Evolutionary conservation across 768 basidiomycete genomes (phyloP).

Genomic region (Lactarius hengduanensis): DNA sequence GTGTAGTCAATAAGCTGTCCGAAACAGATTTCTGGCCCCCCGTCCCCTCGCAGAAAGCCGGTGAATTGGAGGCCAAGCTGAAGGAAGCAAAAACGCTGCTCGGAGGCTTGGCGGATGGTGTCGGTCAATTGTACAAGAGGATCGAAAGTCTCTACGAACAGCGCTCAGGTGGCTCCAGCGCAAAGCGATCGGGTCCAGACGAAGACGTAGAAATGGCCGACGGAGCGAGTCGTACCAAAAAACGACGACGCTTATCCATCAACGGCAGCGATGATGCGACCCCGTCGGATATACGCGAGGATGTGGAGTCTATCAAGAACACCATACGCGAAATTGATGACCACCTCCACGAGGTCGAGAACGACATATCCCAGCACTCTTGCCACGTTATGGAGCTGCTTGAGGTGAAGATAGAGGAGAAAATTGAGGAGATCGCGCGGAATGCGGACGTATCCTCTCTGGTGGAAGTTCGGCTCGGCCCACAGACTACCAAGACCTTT

Average conservation of each 20-base stretch:
- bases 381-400: constrained; percentile 21
- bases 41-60: constrained; percentile 32
- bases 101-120: constrained; percentile 33
- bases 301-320: constrained; percentile 20
- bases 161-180: not conserved
- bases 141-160: constrained; percentile 13
- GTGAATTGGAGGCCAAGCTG: constrained; percentile 30
- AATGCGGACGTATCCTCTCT: constrained; percentile 4
- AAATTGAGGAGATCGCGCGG: constrained; percentile 25
- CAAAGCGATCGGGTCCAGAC: not conserved
- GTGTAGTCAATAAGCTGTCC: constrained; percentile 34
- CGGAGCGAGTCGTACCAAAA: constrained; percentile 5
- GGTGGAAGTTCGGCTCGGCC: constrained; percentile 1
- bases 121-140: constrained; percentile 27
- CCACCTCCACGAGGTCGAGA: constrained; percentile 24
- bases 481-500: constrained; percentile 15
- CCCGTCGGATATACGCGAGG: constrained; percentile 15
- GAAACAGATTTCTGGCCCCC: constrained; percentile 44
- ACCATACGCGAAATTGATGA: constrained; percentile 24
- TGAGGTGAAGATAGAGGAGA: constrained; percentile 25
- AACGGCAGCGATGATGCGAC: not conserved
- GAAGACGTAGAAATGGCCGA: constrained; percentile 2
- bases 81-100: constrained; percentile 35
- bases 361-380: constrained; percentile 26
- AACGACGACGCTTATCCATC: constrained; percentile 17